phyloP scores from a whole-genome alignment of 2,329 filamentous ascomycete genomes.

The Aquanectria penicillioides region DNA sequence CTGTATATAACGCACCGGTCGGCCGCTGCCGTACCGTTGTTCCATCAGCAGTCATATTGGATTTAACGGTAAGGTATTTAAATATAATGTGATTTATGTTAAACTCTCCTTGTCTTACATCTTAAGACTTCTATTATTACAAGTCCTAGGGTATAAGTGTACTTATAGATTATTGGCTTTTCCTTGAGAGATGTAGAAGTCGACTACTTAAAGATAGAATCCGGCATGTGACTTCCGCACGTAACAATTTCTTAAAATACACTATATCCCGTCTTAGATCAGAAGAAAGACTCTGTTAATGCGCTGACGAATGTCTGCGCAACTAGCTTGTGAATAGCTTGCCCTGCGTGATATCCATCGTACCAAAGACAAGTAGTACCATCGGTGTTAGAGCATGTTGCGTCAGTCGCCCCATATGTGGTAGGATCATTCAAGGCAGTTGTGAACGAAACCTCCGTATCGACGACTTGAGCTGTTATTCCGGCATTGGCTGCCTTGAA shows the following conservation, averaged over 20 bases:
- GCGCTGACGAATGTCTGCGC: conserved; percentile 22
- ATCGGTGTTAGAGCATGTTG: conserved; percentile 26
- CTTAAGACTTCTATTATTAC: too few species aligned
- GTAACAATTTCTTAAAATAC: not conserved
- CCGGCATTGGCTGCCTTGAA: conserved; percentile 18
- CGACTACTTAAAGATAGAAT: too few species aligned
- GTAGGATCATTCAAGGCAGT: conserved; percentile 17
- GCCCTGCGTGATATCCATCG: conserved; percentile 31
- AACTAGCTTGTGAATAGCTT: conserved; percentile 31
- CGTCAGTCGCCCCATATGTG: conserved; percentile 27
- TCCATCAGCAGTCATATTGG: too few species aligned
- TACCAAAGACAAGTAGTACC: conserved; percentile 29
- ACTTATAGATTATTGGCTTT: too few species aligned
- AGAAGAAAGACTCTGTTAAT: not conserved
- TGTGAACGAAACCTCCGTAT: conserved; percentile 27
- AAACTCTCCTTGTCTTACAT: too few species aligned
- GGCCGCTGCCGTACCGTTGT: too few species aligned
- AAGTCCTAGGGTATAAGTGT: too few species aligned
- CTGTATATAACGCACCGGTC: too few species aligned
- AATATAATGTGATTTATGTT: too few species aligned
- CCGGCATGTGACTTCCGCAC: too few species aligned
- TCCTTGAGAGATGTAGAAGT: too few species aligned
- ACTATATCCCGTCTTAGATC: not conserved
- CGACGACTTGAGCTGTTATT: conserved; percentile 23
- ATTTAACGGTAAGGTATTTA: too few species aligned